phyloP scores from a whole-genome alignment of 129 eudicot genomes.

The Lactuca sativa region DNA sequence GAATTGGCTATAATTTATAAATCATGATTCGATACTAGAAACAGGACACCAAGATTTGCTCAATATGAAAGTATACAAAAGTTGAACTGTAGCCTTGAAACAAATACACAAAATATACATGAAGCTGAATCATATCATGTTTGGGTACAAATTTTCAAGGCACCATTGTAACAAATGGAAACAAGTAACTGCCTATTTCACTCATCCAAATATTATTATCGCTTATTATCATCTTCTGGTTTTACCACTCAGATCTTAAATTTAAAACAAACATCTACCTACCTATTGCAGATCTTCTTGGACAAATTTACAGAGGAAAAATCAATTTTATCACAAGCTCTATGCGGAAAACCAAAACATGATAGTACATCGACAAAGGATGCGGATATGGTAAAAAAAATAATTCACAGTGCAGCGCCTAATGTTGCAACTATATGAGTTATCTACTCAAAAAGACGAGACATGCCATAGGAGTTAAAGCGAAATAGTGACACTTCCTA shows the following conservation, averaged over 20 bases:
- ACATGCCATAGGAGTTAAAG: neutral
- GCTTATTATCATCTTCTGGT: too few species aligned
- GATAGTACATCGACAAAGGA: neutral
- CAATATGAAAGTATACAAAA: too few species aligned
- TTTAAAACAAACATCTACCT: neutral
- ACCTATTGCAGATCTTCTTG: conserved; percentile 7
- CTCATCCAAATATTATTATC: too few species aligned
- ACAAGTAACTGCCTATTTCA: too few species aligned
- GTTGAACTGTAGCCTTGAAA: conserved; percentile 3
- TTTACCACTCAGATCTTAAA: too few species aligned
- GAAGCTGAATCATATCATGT: too few species aligned
- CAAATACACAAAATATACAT: neutral
- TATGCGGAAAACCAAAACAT: neutral
- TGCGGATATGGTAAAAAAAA: conserved; percentile 14
- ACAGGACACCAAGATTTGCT: neutral
- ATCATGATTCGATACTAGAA: neutral
- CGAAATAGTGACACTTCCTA: conserved; percentile 7
- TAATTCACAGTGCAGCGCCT: neutral
- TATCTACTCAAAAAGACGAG: conserved; percentile 1
- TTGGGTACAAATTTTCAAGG: too few species aligned
- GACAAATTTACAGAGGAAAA: neutral
- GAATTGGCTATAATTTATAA: conserved; percentile 8
- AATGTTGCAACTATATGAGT: neutral
- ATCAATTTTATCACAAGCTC: conserved; percentile 1
- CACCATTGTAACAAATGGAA: too few species aligned